phyloP scores from a whole-genome alignment of 1,139 yeast genomes.

The Lodderomyces orthopsilosis region DNA sequence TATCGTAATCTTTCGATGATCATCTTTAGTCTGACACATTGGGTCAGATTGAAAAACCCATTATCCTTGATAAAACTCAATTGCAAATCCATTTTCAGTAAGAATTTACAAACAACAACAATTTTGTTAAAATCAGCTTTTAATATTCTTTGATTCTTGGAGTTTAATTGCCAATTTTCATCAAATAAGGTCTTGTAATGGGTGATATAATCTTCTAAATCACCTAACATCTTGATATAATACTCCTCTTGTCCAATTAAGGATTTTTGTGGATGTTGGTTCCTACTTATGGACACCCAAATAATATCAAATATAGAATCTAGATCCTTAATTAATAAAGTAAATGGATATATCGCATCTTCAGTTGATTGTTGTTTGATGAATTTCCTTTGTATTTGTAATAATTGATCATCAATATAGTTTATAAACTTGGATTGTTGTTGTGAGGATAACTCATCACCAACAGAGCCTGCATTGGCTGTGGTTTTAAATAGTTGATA shows the following conservation, averaged over 20 bases:
- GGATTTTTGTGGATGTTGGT: too few species aligned
- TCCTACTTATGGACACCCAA: constrained; percentile 50
- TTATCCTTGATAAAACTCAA: constrained; percentile 38
- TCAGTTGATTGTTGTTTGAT: constrained; percentile 56
- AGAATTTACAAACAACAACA: constrained; percentile 33
- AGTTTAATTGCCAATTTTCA: constrained; percentile 3
- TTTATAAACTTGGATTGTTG: constrained; percentile 64
- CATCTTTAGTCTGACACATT: constrained; percentile 44
- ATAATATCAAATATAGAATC: constrained; percentile 48
- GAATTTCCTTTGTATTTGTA: constrained; percentile 59
- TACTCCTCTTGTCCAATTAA: constrained; percentile 65
- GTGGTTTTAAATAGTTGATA: constrained; percentile 14
- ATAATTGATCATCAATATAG: constrained; percentile 58
- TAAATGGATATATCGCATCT: constrained; percentile 28
- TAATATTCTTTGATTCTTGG: neutral
- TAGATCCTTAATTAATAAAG: constrained; percentile 44
- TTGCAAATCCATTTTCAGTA: constrained; percentile 43
- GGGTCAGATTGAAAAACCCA: constrained; percentile 43
- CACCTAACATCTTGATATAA: constrained; percentile 60
- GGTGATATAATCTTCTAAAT: constrained; percentile 57
- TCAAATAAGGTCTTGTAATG: constrained; percentile 31
- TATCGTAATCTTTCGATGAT: constrained; percentile 47
- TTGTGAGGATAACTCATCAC: constrained; percentile 1
- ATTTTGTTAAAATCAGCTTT: constrained; percentile 17
- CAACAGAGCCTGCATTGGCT: constrained; percentile 3